Conservation (phyloP, 208 protist genomes). For the Tritrichomonas foetus region DNA sequence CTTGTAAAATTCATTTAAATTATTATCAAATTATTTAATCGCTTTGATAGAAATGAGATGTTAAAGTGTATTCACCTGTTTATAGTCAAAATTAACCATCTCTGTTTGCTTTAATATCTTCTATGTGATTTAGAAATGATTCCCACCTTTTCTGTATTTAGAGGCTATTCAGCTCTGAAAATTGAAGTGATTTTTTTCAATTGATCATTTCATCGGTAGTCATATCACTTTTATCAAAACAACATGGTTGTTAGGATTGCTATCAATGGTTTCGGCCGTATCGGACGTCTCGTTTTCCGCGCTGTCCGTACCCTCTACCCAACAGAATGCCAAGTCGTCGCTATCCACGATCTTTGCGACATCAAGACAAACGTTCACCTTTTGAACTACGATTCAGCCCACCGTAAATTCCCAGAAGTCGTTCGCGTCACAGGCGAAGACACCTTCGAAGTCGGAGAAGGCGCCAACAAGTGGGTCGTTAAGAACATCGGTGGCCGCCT, state of each 20-base stretch:
- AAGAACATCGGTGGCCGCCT: conserved; percentile 36
- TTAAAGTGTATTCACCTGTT: too few species aligned
- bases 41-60: too few species aligned
- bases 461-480: not conserved
- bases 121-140: too few species aligned
- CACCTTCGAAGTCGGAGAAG: not conserved
- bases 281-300: conserved; percentile 63
- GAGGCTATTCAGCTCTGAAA: too few species aligned
- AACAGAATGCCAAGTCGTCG: conserved; percentile 54
- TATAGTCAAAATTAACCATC: too few species aligned
- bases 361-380: conserved; percentile 51
- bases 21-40: too few species aligned
- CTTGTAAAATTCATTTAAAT: too few species aligned
- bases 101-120: too few species aligned
- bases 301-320: conserved; percentile 43
- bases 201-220: not conserved
- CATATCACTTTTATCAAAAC: not conserved
- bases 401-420: conserved; percentile 55
- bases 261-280: conserved; percentile 71
- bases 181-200: too few species aligned
- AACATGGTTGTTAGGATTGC: conserved; percentile 52
- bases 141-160: too few species aligned
- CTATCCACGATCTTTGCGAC: conserved; percentile 64
- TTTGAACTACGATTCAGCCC: conserved; percentile 68
- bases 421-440: conserved; percentile 49